phyloP scores from a whole-genome alignment of 305 asterid species.

The Fraxinus baroniana region DNA sequence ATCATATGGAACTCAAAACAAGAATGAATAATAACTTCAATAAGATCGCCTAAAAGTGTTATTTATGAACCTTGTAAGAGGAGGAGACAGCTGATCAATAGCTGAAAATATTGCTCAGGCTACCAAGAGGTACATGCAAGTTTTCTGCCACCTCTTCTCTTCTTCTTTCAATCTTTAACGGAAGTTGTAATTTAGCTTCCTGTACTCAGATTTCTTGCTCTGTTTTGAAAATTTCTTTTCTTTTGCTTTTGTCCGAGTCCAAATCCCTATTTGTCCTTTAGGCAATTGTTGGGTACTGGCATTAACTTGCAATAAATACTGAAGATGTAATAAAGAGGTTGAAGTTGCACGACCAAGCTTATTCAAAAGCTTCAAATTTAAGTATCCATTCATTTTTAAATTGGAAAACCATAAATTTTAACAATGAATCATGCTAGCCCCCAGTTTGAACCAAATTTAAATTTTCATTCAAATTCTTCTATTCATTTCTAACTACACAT shows the following conservation, averaged over 20 bases:
- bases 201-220: background rate
- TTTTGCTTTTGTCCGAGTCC: background rate
- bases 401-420: background rate
- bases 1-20: conserved; percentile 13
- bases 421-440: background rate
- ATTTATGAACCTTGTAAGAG: background rate
- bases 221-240: no score
- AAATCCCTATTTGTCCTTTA: background rate
- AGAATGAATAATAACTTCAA: background rate
- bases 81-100: background rate
- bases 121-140: background rate
- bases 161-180: background rate
- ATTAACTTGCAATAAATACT: background rate
- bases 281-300: background rate
- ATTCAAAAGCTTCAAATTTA: background rate
- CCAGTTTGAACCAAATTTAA: no score
- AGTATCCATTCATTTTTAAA: background rate
- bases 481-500: no score
- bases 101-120: background rate
- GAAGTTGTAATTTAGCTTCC: background rate
- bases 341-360: background rate
- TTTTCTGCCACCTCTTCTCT: background rate
- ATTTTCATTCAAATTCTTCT: no score
- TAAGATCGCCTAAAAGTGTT: background rate
- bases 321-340: background rate